Conservation (phyloP, 305 asterid species). For the Coffea humblotiana region DNA sequence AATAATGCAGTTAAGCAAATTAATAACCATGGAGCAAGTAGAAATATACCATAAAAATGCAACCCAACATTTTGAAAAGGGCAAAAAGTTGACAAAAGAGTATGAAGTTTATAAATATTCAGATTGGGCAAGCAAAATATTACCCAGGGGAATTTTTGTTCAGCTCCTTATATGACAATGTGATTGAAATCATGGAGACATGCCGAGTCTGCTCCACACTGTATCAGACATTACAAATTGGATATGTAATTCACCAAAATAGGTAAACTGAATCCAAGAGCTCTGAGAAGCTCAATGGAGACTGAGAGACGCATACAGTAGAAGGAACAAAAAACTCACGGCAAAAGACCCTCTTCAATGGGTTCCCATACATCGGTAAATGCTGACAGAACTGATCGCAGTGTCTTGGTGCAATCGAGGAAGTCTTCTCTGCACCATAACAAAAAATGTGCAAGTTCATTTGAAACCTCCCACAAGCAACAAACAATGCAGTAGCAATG, state of each 20-base stretch:
- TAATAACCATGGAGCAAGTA: neutral
- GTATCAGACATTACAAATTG: constrained; percentile 20
- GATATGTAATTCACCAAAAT: neutral
- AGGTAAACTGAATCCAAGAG: neutral
- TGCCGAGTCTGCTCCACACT: constrained; percentile 99
- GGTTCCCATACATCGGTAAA: constrained; percentile 91
- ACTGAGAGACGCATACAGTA: neutral
- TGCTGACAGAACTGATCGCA: constrained; percentile 82
- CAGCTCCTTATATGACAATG: constrained; percentile 75
- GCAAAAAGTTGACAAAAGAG: neutral
- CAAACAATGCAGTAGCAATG: neutral
- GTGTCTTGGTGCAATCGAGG: constrained; percentile 88
- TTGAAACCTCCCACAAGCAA: constrained; percentile 2
- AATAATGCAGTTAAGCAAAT: neutral
- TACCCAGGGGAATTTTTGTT: constrained; percentile 92
- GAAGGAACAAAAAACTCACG: constrained; percentile 42
- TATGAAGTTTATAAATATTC: neutral
- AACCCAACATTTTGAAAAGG: neutral
- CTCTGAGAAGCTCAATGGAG: constrained; percentile 1
- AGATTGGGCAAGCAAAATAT: constrained; percentile 11
- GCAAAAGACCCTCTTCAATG: constrained; percentile 96
- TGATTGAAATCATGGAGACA: constrained; percentile 91
- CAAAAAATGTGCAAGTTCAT: constrained; percentile 8
- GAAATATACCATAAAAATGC: neutral
- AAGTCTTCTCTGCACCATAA: constrained; percentile 59